Conservation (phyloP, 441 rosid species). For the Jatropha podagrica region DNA sequence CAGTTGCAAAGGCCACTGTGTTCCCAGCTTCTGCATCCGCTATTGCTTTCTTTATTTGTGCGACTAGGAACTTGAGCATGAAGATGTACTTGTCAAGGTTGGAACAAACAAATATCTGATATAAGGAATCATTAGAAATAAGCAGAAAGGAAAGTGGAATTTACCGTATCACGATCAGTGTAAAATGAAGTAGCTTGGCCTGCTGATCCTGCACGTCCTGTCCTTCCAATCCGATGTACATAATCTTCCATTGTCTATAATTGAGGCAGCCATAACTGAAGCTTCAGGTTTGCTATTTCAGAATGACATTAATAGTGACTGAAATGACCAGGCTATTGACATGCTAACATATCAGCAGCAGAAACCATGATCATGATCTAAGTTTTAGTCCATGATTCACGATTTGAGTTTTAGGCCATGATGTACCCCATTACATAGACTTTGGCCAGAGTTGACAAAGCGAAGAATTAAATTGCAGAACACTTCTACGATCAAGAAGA, state of each 20-base stretch:
- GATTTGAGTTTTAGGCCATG: neutral
- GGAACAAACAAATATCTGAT: neutral
- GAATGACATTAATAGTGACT: conserved; percentile 19
- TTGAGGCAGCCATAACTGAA: conserved; percentile 34
- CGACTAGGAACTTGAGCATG: conserved; percentile 31
- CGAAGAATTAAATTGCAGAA: conserved; percentile 4
- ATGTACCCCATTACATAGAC: neutral
- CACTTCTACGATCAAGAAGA: neutral
- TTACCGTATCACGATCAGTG: conserved; percentile 39
- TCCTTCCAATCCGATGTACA: conserved; percentile 90
- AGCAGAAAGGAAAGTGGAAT: conserved; percentile 6
- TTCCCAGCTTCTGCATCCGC: conserved; percentile 40
- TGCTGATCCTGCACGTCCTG: conserved; percentile 92
- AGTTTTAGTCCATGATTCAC: neutral
- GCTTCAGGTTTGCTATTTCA: conserved; percentile 32
- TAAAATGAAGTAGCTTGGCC: conserved; percentile 55
- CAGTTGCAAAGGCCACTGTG: conserved; percentile 38
- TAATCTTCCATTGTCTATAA: conserved; percentile 69
- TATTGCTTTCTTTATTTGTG: conserved; percentile 40
- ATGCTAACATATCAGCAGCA: conserved; percentile 14
- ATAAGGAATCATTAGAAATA: conserved; percentile 1
- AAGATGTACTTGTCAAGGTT: neutral
- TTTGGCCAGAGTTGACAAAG: neutral
- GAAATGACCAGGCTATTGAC: conserved; percentile 15
- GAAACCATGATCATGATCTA: conserved; percentile 8